Evolutionary conservation across 2,329 filamentous ascomycete genomes (phyloP), one percentile per base, ranked within the genome.

Genomic region (Paecilomyces sp.): DNA sequence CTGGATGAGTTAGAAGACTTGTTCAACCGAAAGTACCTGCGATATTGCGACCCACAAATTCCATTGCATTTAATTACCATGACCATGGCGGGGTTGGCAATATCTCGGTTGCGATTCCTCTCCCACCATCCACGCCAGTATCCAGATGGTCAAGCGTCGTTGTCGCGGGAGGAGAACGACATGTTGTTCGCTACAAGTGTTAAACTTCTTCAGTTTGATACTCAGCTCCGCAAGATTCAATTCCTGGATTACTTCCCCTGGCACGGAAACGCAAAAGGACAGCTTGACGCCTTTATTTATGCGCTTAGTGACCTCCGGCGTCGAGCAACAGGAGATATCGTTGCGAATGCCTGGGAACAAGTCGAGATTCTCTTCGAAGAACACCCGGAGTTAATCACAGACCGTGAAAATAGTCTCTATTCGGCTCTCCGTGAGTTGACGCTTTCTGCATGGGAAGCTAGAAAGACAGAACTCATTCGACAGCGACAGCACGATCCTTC

Each of bases 111-210:
- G 58, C 58, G 54, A 53, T 62, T 62, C 28, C 53, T 47, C 9
- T 54, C 56, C 11, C 60, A 60, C 36, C 60, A 62, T 53, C 60
- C 60, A 47, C 58, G 60, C 25, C 28, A 53, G n/a, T 56, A 59
- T 33, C 58, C 60, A 8, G 60, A 53, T 12, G 33, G 57, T 15
- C 41, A 47, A 18, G 41, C 41, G 18, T 47, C 41, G n/a, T 55
- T 54, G 55, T 41, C 55, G 13, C 58, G 34, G 15, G 54, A 61
- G 54, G 60, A 62, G 24, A 61, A 31, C 28, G 60, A 60, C 22
- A 33, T 60, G 56, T 30, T 62, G 22, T 62, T 62, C 34, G 41
- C 41, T 47, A 47, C 15, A 8, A 47, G 41, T n/a, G 41, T 47
- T 47, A 47, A 47, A 8, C 30, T 60, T 24, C 52, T 60, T 22